Evolutionary conservation across 306 rosid genomes (phyloP), one percentile per base, ranked within the genome.

Genomic region (Citrullus amarus): DNA sequence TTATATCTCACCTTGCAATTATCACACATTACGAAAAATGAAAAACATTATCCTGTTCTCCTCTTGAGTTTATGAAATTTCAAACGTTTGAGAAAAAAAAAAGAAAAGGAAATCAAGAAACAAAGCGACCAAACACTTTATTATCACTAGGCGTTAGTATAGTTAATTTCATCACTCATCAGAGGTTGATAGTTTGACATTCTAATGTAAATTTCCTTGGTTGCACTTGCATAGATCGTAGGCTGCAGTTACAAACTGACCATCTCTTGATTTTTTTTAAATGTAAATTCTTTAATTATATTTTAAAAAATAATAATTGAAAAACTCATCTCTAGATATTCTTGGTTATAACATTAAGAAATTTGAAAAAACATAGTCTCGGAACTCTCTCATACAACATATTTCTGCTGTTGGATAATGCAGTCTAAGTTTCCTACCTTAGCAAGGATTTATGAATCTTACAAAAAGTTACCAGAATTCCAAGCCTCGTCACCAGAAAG

Each of bases 401-500:
- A 50, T 18, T 63, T 78, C 18, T 44, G 46, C 13, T 59, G 8
- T 61, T 71, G 70, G 50, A 73, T 80, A 58, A n/a, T 84, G 82
- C 87, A 85, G 90, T 81, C 80, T 76, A 85, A 83, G 63, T 87
- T 67, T 69, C 90, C 87, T 4, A 43, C 72, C n/a, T 79, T 87
- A 68, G 81, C 77, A 38, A 81, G 85, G 72, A 62, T 85, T 81
- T 68, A 81, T 78, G 86, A 81, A 83, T 66, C 90, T 38, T 85
- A 83, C 86, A 83, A 80, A 38, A 74, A 56, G 54, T 63, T 85
- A 51, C 83, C 86, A 30, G 87, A 85, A 80, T 85, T 81, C 39
- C 86, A 68, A 56, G 87, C 84, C 44, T 85, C 90, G 3, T 81
- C 81, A 50, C 91, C 86, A 18, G 87, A 80, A 60, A 68, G 82